These are phyloP conservation scores for Penicillium frequentans DNA, from an alignment of 2,329 filamentous ascomycete genomes.

Conservation along the genomic window DNA sequence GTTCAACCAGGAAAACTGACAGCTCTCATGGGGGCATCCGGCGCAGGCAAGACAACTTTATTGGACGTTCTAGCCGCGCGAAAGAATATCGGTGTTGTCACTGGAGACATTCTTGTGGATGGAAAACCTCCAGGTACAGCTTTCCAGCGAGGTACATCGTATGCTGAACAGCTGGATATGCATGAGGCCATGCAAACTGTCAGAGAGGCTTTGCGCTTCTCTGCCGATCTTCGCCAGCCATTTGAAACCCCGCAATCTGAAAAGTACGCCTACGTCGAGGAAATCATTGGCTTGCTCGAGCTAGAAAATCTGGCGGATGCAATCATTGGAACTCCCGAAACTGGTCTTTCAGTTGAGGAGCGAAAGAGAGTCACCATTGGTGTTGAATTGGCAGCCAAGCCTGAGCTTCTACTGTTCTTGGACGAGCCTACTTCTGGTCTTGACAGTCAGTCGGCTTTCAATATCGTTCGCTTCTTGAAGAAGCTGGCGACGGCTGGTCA, in stretches of 20 bases:
- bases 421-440: constrained; percentile 62
- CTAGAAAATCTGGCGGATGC: constrained; percentile 67
- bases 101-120: constrained; percentile 63
- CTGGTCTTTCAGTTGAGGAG: constrained; percentile 58
- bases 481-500: constrained; percentile 61
- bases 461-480: constrained; percentile 59
- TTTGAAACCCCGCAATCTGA: constrained; percentile 58
- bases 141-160: constrained; percentile 65
- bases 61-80: constrained; percentile 71
- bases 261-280: constrained; percentile 66
- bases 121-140: constrained; percentile 57
- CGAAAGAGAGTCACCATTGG: constrained; percentile 43
- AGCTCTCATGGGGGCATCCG: constrained; percentile 55
- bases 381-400: constrained; percentile 39
- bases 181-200: constrained; percentile 64
- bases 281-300: constrained; percentile 64
- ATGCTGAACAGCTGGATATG: constrained; percentile 66
- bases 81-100: constrained; percentile 65
- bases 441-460: constrained; percentile 59
- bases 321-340: constrained; percentile 62
- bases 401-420: constrained; percentile 62
- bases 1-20: constrained; percentile 52
- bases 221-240: constrained; percentile 63
- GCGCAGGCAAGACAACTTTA: constrained; percentile 83
- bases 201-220: constrained; percentile 66